Evolutionary conservation across 768 basidiomycete species (phyloP), one percentile per base, ranked within the genome.

Genomic region (Russula vinacea): DNA sequence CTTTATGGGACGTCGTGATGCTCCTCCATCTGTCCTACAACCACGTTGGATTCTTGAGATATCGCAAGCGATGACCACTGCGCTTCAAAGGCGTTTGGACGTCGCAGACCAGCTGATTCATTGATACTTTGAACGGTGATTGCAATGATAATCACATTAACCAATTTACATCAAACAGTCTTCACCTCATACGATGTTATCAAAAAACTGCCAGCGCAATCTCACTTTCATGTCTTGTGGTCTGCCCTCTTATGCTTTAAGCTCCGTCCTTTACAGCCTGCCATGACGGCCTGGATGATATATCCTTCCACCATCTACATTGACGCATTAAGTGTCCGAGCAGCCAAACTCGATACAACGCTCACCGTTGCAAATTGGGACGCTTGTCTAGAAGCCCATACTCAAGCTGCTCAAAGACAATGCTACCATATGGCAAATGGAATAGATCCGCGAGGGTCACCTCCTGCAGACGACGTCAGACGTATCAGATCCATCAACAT

Each of bases 221-320:
- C 13, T 16, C 14, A 51, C 50, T 17, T 0, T 26, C 26, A 29
- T 2, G 16, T 17, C 13, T 8, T 17, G 9, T 8, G 9, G 17
- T 33, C 16, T 35, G 13, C 32, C 19, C 14, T 19, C 32, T 37
- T 74, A 4, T 16, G 4, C 5, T 14, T 57, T 50, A 64, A 50
- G 54, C 50, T 5, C 35, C 55, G 8, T 54, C 7, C 52, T 66
- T 63, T 29, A 66, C 65, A 0, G 62, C 65, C 42, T 47, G 29
- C 65, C 65, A 66, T 14, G 62, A 0, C 3, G 55, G 50, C 24
- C 65, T 50, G 33, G 61, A 57, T 6, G 62, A 22, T 19, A 66
- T 45, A 3, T 64, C 61, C 0, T 53, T 62, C 65, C 65, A 66
- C 65, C 65, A 66, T 26, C 62, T 64, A 54, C 35, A 19, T 22